These are phyloP conservation scores for Colletotrichum brevisporum DNA, from an alignment of 2,329 filamentous ascomycete genomes.

Conservation along the genomic window DNA sequence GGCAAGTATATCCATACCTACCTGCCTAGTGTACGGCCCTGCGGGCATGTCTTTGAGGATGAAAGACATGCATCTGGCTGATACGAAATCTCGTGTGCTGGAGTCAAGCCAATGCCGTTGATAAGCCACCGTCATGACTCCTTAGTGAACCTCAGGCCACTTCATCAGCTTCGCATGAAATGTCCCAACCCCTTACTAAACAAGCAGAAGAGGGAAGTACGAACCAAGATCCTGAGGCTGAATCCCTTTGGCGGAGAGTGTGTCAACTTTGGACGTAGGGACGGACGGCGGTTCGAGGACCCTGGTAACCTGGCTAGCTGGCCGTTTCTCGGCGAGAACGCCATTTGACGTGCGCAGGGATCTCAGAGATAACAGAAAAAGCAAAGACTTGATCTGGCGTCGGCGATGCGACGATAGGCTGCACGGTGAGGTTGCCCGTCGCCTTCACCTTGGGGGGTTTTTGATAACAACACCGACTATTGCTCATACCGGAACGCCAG, in stretches of 20 bases:
- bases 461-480: slow-evolving; percentile 13
- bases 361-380: slow-evolving; percentile 29
- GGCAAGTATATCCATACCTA: slow-evolving; percentile 9
- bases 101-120: not conserved
- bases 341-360: slow-evolving; percentile 8
- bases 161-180: not conserved
- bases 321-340: not conserved
- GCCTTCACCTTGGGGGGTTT: not conserved
- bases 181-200: not conserved
- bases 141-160: not conserved
- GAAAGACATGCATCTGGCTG: slow-evolving; percentile 17
- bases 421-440: slow-evolving; percentile 6
- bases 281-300: not conserved
- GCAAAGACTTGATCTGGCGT: slow-evolving; percentile 13
- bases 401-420: slow-evolving; percentile 27
- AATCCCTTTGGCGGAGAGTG: not conserved
- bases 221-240: not conserved
- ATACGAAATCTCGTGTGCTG: slow-evolving; percentile 3
- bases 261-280: not conserved
- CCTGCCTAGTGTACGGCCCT: slow-evolving; percentile 7
- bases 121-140: not conserved
- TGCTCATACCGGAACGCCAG: slow-evolving; percentile 8
- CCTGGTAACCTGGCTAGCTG: not conserved
- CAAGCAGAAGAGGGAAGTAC: not conserved
- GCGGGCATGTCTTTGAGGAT: not conserved